Conservation (phyloP, 306 rosid genomes). For the Citrullus mucosospermus region DNA sequence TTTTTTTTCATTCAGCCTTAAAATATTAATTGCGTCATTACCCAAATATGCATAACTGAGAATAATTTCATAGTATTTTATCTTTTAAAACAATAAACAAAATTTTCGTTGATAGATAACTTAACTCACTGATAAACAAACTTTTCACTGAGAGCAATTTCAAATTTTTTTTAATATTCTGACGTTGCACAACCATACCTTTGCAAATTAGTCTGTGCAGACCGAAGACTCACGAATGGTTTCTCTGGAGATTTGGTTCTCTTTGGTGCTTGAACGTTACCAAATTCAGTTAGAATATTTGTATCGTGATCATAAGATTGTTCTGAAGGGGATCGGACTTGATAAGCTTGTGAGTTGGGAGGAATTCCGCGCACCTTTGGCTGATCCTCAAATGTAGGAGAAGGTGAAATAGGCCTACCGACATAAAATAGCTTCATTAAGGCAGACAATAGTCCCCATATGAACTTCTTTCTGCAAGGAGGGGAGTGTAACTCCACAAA, state of each 20-base stretch:
- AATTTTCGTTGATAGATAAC: not conserved
- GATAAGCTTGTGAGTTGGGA: conserved; percentile 17
- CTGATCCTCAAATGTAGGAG: conserved; percentile 22
- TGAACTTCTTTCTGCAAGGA: not conserved
- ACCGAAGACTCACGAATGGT: conserved; percentile 12
- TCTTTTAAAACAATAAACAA: not conserved
- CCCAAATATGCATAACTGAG: not conserved
- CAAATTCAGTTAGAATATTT: conserved; percentile 18
- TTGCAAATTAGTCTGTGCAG: conserved; percentile 22
- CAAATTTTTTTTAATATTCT: not conserved
- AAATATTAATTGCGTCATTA: not conserved
- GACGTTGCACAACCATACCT: conserved; percentile 21
- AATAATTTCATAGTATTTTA: not conserved
- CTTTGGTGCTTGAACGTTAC: conserved; percentile 31
- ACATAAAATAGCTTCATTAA: conserved; percentile 1
- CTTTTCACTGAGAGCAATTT: not conserved
- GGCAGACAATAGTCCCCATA: not conserved
- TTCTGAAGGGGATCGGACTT: conserved; percentile 21
- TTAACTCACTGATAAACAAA: not conserved
- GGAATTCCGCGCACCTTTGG: conserved; percentile 11
- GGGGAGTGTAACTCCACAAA: not conserved
- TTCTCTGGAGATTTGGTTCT: conserved; percentile 43
- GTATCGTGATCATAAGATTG: conserved; percentile 23
- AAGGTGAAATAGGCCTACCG: conserved; percentile 33
- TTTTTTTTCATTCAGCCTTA: not conserved